Conservation (phyloP, 805 yeast genomes). For the Nakazawaea peltata region DNA sequence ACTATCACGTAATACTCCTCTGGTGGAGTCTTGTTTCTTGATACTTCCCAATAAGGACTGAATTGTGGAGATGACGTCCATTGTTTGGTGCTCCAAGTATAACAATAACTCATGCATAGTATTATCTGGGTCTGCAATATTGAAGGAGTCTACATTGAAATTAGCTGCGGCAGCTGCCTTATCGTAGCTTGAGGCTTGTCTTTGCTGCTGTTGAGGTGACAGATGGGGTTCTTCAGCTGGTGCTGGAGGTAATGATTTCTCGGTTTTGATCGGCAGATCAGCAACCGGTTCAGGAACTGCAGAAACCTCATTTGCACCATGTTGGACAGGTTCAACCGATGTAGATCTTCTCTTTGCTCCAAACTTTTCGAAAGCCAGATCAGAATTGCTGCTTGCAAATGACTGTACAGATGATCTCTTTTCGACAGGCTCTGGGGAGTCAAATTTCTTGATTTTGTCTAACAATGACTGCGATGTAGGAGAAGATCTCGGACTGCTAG, state of each 20-base stretch:
- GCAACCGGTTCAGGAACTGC: conserved; percentile 5
- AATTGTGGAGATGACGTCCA: conserved; percentile 82
- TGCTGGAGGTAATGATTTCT: background rate
- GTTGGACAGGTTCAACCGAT: background rate
- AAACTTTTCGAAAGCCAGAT: conserved; percentile 21
- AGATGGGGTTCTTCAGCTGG: conserved; percentile 29
- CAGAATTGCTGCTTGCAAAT: conserved; percentile 19
- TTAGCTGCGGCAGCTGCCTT: conserved; percentile 44
- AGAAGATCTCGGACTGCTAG: conserved; percentile 11
- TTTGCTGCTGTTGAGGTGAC: too few species aligned
- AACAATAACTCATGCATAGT: conserved; percentile 75
- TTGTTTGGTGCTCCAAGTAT: conserved; percentile 90
- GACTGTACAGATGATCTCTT: background rate
- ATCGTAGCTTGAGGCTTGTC: too few species aligned
- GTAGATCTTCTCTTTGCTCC: conserved; percentile 19
- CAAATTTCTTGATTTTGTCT: conserved; percentile 10
- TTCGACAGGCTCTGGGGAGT: conserved; percentile 10
- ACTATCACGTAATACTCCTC: conserved; percentile 63
- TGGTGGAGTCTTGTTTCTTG: conserved; percentile 67
- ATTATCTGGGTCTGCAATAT: conserved; percentile 81
- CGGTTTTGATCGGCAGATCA: too few species aligned
- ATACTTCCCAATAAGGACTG: conserved; percentile 74
- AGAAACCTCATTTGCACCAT: conserved; percentile 4
- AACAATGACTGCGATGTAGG: conserved; percentile 9
- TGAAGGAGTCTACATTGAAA: conserved; percentile 68